Base-by-base conservation (phyloP, 768 basidiomycete species). In the Kwoniella europaea region DNA sequence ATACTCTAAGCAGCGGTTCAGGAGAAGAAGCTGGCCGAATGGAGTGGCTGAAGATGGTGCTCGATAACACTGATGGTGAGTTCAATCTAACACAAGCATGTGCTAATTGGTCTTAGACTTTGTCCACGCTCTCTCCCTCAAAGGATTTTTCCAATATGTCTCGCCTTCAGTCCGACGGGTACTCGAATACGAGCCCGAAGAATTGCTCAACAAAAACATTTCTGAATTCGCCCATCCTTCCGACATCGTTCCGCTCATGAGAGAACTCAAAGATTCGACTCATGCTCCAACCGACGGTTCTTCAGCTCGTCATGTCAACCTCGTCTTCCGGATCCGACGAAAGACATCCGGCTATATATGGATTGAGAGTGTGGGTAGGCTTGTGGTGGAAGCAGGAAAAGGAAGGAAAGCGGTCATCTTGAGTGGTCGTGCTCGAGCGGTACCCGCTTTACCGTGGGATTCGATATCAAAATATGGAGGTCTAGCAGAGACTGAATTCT, bases 321-420 rank as follows among this genome's bases (percentile, higher is more conserved):
- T 98, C 13, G 88, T 98, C 46, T 98, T 93, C 85, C 87, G 96
- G 2, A 91, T 92, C 9, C 86, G 87, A 41, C 88, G 90, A 7
- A 93, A 91, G 81, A 75, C 83, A 57, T 88, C 73, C 58, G 86
- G 86, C 1, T 94, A 91, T 83, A 87, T 94, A 20, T 99, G 96
- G 96, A 86, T 98, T 16, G 93, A 97, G 81, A 91, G 90, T 61
- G 86, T 90, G n/a, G 96, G 96, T 1, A 86, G 92, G 41, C 86
- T 98, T 52, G 91, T 95, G 77, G 88, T 92, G 67, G 96, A 99
- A 85, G 91, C 93, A 0, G 93, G 94, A 1, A 98, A 98, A 79
- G 94, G 94, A 0, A 86, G 94, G 46, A 97, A 98, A 84, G 93
- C 94, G 1, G 93, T 99, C 78, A 89, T 99, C 44, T 86, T 99